phyloP scores from a whole-genome alignment of 768 basidiomycete genomes.

The Glaciozyma antarctica region DNA sequence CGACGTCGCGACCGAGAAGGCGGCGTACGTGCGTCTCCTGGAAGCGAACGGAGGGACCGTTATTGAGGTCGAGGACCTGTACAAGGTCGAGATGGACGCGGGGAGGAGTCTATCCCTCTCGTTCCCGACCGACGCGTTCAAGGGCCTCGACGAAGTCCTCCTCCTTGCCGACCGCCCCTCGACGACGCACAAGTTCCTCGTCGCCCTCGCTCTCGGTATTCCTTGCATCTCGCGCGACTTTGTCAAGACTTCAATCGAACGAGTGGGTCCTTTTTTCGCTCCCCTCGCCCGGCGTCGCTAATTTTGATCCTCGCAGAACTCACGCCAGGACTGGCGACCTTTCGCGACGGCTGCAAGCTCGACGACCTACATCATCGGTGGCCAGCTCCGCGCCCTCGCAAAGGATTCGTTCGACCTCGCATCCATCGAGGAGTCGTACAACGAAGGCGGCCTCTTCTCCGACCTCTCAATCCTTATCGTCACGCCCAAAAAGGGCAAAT shows the following conservation, averaged over 20 bases:
- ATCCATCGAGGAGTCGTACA: slow-evolving; percentile 38
- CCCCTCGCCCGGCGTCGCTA: background rate
- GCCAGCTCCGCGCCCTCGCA: slow-evolving; percentile 38
- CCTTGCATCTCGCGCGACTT: slow-evolving; percentile 51
- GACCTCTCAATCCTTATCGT: slow-evolving; percentile 41
- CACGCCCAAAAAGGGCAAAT: slow-evolving; percentile 42
- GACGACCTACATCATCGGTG: slow-evolving; percentile 13
- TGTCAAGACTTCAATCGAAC: slow-evolving; percentile 36
- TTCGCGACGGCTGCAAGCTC: slow-evolving; percentile 50
- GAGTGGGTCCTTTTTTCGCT: slow-evolving; percentile 43
- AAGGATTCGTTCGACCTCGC: slow-evolving; percentile 48
- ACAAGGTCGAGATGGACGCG: slow-evolving; percentile 4
- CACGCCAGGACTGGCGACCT: slow-evolving; percentile 50
- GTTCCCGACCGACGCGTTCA: slow-evolving; percentile 5
- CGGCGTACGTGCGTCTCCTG: slow-evolving; percentile 1
- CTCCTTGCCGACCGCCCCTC: slow-evolving; percentile 44
- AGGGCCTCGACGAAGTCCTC: slow-evolving; percentile 31
- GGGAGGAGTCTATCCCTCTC: background rate
- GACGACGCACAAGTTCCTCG: slow-evolving; percentile 68
- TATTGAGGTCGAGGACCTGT: slow-evolving; percentile 27
- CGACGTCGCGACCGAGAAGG: background rate
- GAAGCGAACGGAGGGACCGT: slow-evolving; percentile 25
- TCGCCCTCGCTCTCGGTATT: slow-evolving; percentile 74
- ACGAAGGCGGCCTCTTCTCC: slow-evolving; percentile 46
- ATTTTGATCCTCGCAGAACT: slow-evolving; percentile 23